Evolutionary conservation across 495 filamentous ascomycete genomes (phyloP).

Genomic region (Xylaria intraflava): DNA sequence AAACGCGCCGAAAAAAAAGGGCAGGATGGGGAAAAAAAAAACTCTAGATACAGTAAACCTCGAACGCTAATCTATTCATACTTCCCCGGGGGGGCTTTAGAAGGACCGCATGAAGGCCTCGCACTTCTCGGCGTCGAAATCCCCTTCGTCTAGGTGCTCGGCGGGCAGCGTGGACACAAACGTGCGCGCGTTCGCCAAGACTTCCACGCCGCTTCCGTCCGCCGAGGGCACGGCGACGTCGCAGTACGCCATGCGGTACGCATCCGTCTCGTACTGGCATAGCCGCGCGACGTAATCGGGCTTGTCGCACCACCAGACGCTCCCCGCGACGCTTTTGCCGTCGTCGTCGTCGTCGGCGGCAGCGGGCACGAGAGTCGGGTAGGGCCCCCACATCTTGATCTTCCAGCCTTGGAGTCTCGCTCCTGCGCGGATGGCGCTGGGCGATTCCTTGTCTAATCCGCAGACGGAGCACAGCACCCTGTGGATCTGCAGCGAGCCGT

Average conservation of each 20-base stretch:
- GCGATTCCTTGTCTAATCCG: neutral
- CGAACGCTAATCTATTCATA: too few species aligned
- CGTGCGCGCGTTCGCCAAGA: slow-evolving; percentile 15
- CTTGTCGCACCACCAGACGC: slow-evolving; percentile 14
- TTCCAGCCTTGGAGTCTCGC: slow-evolving; percentile 14
- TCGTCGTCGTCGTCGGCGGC: neutral
- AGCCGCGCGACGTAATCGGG: slow-evolving; percentile 4
- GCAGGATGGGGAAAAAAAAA: too few species aligned
- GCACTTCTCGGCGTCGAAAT: slow-evolving; percentile 7
- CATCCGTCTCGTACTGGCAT: slow-evolving; percentile 3
- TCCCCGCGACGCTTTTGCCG: slow-evolving; percentile 2
- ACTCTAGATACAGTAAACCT: too few species aligned
- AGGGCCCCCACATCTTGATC: slow-evolving; percentile 14
- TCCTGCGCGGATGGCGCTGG: neutral
- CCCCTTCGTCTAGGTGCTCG: slow-evolving; percentile 7
- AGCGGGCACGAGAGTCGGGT: slow-evolving; percentile 13
- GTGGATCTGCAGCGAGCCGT: slow-evolving; percentile 17
- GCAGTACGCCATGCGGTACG: slow-evolving; percentile 16
- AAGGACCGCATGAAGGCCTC: too few species aligned
- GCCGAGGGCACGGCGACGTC: slow-evolving; percentile 6
- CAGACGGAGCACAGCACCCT: neutral
- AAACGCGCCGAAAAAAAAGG: too few species aligned
- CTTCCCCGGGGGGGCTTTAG: too few species aligned
- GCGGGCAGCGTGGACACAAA: slow-evolving; percentile 8
- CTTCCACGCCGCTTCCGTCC: slow-evolving; percentile 2